Evolutionary conservation across 2,329 filamentous ascomycete genomes (phyloP), one percentile per base, ranked within the genome.

Genomic region (Ilyonectria sp.): DNA sequence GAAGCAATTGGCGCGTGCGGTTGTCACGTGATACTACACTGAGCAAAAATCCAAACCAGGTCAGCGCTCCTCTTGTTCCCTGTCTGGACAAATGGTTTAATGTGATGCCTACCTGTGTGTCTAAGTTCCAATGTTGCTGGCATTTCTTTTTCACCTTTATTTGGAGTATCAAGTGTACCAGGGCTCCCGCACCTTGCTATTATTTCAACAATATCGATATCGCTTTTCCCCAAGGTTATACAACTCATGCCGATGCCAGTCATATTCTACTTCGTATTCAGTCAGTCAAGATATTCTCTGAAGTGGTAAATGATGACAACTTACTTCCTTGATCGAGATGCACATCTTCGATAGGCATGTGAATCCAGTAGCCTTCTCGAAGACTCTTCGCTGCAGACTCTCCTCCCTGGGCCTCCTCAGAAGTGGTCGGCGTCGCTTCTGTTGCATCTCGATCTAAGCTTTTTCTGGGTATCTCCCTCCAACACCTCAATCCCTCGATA

Each of bases 311-410:
- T 19, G n/a, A 23, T n/a, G 9, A 23, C 2, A 65, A 59, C 63
- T 50, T 54, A 65, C 63, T 50, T 7, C 58, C 58, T 49, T 47
- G 62, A 29, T 66, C 52, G 17, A 68, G 54, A 37, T 62, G 58
- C 19, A 70, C 65, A 29, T 68, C 61, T 8, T 58, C 64, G 21
- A 71, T 59, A 3, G 64, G 59, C 53, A 68, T 66, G 23, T 71
- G 69, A 44, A 71, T 69, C 69, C 69, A 71, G 44, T 69, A 71
- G 2, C 69, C 69, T 29, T 67, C 31, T 8, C 69, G 56, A 17
- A 31, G 13, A 15, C 17, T 35, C 9, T 33, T 40, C 8, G 2
- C 31, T 6, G 31, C 33, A 52, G 33, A 58, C 4, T 31, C 37
- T 15, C 35, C 21, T 23, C 21, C 10, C 3, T 43, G 43, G 9